A percentile compares a stretch with the other conserved stretches of the same genome.
phyloP scores from a whole-genome alignment of 306 rosid genomes.

The Comarum palustre region DNA sequence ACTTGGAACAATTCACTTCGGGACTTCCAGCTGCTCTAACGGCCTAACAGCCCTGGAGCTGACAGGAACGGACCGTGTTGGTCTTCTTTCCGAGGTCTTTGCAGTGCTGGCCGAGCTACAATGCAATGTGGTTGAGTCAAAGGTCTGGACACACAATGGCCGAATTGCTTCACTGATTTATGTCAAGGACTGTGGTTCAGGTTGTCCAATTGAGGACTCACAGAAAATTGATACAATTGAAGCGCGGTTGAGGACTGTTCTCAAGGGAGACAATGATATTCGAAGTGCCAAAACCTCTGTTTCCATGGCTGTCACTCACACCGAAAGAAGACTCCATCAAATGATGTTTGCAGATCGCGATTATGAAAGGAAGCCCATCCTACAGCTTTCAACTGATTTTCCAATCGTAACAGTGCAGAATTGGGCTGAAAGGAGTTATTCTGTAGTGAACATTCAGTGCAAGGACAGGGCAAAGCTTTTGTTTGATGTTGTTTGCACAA shows the following conservation, averaged over 20 bases:
- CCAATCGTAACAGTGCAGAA: conserved; percentile 70
- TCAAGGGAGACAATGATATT: conserved; percentile 79
- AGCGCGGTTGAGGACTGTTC: conserved; percentile 70
- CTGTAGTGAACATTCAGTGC: conserved; percentile 82
- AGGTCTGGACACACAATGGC: conserved; percentile 96
- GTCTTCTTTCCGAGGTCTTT: conserved; percentile 87
- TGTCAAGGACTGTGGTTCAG: conserved; percentile 62
- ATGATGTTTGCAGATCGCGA: conserved; percentile 93
- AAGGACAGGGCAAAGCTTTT: conserved; percentile 75
- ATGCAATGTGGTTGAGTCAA: conserved; percentile 86
- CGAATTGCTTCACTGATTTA: conserved; percentile 75
- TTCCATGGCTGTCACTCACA: conserved; percentile 61
- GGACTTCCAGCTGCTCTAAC: conserved; percentile 30
- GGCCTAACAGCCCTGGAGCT: conserved; percentile 74
- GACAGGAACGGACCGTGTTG: conserved; percentile 85
- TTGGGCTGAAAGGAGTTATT: conserved; percentile 79
- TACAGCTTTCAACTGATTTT: conserved; percentile 37
- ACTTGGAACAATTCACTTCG: conserved; percentile 57
- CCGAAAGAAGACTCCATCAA: conserved; percentile 89
- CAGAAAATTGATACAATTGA: conserved; percentile 58
- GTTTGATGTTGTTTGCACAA: conserved; percentile 77
- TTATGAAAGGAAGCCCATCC: conserved; percentile 66
- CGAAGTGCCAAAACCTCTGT: conserved; percentile 73
- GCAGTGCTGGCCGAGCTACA: conserved; percentile 84
- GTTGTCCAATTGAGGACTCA: conserved; percentile 67